Evolutionary conservation across 768 basidiomycete species (phyloP), one percentile per base, ranked within the genome.

Genomic region (Hebeloma cylindrosporum): DNA sequence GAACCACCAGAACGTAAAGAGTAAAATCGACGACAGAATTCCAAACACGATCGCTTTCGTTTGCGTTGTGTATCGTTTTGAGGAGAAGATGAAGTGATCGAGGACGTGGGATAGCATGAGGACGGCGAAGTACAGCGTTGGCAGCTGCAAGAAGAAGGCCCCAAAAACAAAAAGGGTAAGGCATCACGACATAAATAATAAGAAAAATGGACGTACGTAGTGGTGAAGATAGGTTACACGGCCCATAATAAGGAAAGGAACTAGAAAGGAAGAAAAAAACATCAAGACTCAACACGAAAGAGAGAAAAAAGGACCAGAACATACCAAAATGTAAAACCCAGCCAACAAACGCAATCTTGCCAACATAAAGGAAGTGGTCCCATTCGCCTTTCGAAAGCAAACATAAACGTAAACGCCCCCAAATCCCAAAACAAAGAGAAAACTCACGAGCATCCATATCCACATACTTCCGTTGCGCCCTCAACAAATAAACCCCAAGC

Each of bases 241-340:
- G 16, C 91, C 94, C 96, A 99, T 99, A 70, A 97, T 83, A 53
- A 97, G 70, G 83, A 97, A 99, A 1, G 95, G 95, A 17, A 86
- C 94, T 96, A 55, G 53, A 16, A 39, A 9, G 33, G 26, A 6
- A 31, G 20, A 14, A 13, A 13, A 17, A n/a, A 21, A 21, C 8
- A 18, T 5, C 6, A 17, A 25, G 25, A 3, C 22, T 43, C 22
- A 51, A 28, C 23, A 37, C 32, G 22, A 52, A 33, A 39, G 35
- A 41, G 40, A 31, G 5, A 14, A 13, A 23, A 7, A 17, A 33
- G 3, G 16, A 8, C 35, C 18, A 26, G 7, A 1, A 70, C 87
- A 59, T 54, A 94, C 93, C 58, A 57, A 80, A 99, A 68, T 99
- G 95, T 60, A 97, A 75, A 13, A 77, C 68, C 95, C 95, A 98